These are phyloP conservation scores for Persicaria maculosa DNA, from an alignment of 148 eudicot genomes.

Conservation along the genomic window DNA sequence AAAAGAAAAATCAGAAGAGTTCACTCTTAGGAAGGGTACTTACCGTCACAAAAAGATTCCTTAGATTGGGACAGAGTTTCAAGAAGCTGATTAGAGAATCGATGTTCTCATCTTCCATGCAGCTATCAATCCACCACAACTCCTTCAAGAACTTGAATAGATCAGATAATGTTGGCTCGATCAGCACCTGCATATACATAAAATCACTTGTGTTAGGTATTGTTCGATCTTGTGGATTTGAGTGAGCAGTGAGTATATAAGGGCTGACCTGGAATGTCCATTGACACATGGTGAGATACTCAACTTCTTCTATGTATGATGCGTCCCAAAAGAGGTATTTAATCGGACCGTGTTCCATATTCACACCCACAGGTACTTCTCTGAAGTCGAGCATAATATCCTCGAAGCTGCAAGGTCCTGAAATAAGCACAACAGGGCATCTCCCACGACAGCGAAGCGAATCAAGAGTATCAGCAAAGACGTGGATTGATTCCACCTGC, in stretches of 20 bases:
- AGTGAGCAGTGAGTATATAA: background rate
- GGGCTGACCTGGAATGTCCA: conserved; percentile 6
- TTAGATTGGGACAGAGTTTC: background rate
- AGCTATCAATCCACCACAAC: background rate
- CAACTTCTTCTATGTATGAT: background rate
- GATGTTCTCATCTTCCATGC: background rate
- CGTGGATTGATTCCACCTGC: background rate
- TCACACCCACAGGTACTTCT: conserved; percentile 7
- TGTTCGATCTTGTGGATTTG: too few species aligned
- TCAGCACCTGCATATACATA: background rate
- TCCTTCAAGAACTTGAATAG: background rate
- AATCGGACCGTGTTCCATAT: background rate
- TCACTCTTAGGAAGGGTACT: background rate
- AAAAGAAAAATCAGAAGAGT: background rate
- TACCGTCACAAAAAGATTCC: conserved; percentile 3
- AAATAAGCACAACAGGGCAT: background rate
- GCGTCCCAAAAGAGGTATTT: background rate
- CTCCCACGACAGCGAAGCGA: conserved; percentile 8
- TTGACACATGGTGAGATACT: background rate
- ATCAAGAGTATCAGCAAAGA: conserved; percentile 13
- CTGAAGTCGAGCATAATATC: conserved; percentile 19
- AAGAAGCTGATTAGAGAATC: background rate
- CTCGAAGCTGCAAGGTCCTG: background rate
- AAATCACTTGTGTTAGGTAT: background rate
- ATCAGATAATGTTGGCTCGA: background rate